These are phyloP conservation scores for Metschnikowia vanudenii DNA, from an alignment of 805 yeast species.

Conservation along the genomic window DNA sequence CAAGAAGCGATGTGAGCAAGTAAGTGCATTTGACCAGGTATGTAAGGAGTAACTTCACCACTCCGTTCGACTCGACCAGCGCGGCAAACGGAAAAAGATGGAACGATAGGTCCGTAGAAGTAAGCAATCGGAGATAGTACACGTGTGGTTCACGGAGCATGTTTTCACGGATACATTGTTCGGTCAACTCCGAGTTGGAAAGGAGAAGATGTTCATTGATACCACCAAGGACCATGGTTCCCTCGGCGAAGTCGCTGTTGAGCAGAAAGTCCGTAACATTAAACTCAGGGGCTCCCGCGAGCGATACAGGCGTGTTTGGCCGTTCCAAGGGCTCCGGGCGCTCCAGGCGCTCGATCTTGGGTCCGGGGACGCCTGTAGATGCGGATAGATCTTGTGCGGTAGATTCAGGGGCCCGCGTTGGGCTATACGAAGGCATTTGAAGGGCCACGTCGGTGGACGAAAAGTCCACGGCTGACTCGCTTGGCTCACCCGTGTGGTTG, in stretches of 20 bases:
- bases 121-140: slow-evolving; percentile 30
- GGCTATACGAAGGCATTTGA: background rate
- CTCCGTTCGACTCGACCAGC: slow-evolving; percentile 35
- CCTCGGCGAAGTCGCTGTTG: background rate
- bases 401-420: background rate
- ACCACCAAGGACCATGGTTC: slow-evolving; percentile 4
- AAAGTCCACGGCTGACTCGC: background rate
- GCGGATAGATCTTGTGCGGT: background rate
- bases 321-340: background rate
- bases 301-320: background rate
- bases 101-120: slow-evolving; percentile 29
- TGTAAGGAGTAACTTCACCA: slow-evolving; percentile 25
- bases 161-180: slow-evolving; percentile 25
- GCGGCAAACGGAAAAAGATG: slow-evolving; percentile 40
- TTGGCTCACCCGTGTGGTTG: slow-evolving; percentile 1
- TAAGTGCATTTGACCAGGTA: slow-evolving; percentile 24
- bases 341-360: background rate
- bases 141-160: slow-evolving; percentile 30
- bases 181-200: slow-evolving; percentile 28
- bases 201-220: slow-evolving; percentile 11
- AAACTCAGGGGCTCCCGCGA: slow-evolving; percentile 1
- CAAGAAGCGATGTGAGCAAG: slow-evolving; percentile 24
- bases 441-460: background rate
- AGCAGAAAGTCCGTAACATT: slow-evolving; percentile 30
- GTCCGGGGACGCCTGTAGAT: background rate